Base-by-base conservation (phyloP, 1,139 yeast genomes). In the Pichiaceae sp. region DNA sequence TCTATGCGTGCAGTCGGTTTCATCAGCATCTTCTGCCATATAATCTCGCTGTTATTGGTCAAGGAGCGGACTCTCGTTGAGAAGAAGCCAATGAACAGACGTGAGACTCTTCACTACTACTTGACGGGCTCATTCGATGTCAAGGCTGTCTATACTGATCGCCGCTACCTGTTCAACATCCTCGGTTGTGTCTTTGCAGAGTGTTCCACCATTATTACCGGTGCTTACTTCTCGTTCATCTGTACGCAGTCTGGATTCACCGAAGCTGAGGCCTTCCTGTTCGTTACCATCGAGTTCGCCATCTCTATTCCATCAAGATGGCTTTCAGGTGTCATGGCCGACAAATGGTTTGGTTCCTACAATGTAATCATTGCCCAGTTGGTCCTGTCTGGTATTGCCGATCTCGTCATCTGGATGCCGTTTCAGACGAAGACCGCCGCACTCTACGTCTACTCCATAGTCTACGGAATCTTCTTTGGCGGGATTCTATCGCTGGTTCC, bases 1-100 rank as follows among this genome's bases (percentile, higher is more conserved):
- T 72, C 82, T 2, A 64, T 76, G 35, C 59, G 86, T 38, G 61
- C 70, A 2, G 57, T 77, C 46, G 81, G 74, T 0, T 62, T 74
- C 28, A 53, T 72, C 3, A 63, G 70, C 41, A 69, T 78, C 35
- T 59, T 59, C 2, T 64, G 66, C 39, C 60, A 70, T 49, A 38
- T 54, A 1, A 44, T 63, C 6, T 57, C 75, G 0, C 53, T 66
- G 1, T 32, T 60, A 3, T 56, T 75, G 4, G 66, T 72, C n/a
- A 61, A 56, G 40, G 72, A 73, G 26, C 57, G 79, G 42, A 38
- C 32, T 42, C 55, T 27, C 53, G 33, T 46, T 52, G 39, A 35
- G 23, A 30, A 27, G 9, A 18, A 16, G 14, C 26, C 26, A 12
- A 14, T 40, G 29, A 25, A 36, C n/a, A 2, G 23, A 7, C 31